phyloP scores from a whole-genome alignment of 192 early-diverging fungal genomes.

The Coemansia sp. region DNA sequence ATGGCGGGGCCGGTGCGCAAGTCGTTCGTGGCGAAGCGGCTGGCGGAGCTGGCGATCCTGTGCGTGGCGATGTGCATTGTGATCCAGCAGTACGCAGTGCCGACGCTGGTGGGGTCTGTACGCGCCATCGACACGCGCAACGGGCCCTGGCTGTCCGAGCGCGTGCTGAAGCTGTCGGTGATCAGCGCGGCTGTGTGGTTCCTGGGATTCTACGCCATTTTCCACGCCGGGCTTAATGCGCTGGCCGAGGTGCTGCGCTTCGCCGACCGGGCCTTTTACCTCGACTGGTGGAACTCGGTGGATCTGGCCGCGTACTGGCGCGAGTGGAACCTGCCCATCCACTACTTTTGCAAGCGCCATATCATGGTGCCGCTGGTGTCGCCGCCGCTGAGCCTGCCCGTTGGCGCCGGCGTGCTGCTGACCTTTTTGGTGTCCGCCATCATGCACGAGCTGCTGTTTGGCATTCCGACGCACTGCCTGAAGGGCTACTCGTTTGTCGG shows the following conservation, averaged over 20 bases:
- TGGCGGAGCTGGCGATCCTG: conserved; percentile 65
- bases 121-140: conserved; percentile 67
- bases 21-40: conserved; percentile 77
- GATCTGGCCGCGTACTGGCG: conserved; percentile 83
- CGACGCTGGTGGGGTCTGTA: conserved; percentile 76
- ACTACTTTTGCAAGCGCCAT: conserved; percentile 85
- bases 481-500: conserved; percentile 80
- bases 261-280: conserved; percentile 85
- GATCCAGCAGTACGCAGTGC: conserved; percentile 75
- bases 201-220: conserved; percentile 85
- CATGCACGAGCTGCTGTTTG: conserved; percentile 84
- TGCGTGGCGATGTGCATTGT: conserved; percentile 77
- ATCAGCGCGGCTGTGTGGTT: conserved; percentile 80
- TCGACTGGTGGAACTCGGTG: conserved; percentile 87
- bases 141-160: conserved; percentile 67
- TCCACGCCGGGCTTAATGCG: conserved; percentile 79
- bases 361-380: conserved; percentile 79
- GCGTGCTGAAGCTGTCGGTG: conserved; percentile 83
- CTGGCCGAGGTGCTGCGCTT: conserved; percentile 80
- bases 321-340: conserved; percentile 89
- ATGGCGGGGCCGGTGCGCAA: conserved; percentile 59
- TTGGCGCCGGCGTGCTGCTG: conserved; percentile 54
- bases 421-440: conserved; percentile 84
- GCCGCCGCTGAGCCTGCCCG: conserved; percentile 57
- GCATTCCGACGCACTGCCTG: conserved; percentile 77